phyloP scores from a whole-genome alignment of 352 stramenopile genomes.

The Globisporangium cylindrosporum region DNA sequence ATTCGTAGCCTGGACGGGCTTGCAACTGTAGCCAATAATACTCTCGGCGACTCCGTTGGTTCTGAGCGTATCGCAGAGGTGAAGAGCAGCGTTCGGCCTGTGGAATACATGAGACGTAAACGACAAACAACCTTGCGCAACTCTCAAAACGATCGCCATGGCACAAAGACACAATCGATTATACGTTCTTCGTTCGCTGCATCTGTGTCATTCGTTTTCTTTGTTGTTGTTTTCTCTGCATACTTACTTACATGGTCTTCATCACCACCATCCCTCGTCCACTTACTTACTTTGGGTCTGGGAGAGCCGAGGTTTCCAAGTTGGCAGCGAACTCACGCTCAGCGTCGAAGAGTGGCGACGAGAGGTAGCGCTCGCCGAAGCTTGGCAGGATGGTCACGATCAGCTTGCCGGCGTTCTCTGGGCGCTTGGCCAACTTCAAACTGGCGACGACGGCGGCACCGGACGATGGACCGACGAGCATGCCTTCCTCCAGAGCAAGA shows the following conservation, averaged over 20 bases:
- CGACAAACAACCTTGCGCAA: not conserved
- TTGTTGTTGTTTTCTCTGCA: not conserved
- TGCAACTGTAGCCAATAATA: too few relatives aligned
- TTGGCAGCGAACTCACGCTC: slow-evolving; percentile 73
- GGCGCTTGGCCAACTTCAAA: slow-evolving; percentile 76
- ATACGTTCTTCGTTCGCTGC: slow-evolving; percentile 4
- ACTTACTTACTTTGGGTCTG: slow-evolving; percentile 16
- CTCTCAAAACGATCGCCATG: not conserved
- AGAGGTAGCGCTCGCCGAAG: slow-evolving; percentile 89
- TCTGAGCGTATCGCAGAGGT: not conserved
- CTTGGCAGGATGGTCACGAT: slow-evolving; percentile 90
- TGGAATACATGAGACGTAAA: not conserved
- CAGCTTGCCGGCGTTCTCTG: slow-evolving; percentile 84
- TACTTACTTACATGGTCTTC: slow-evolving; percentile 11
- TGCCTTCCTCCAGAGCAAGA: slow-evolving; percentile 79
- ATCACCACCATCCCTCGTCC: not conserved
- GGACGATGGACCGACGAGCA: slow-evolving; percentile 85
- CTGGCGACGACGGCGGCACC: slow-evolving; percentile 83
- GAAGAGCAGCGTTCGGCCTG: not conserved
- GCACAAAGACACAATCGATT: not conserved
- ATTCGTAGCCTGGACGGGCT: not conserved
- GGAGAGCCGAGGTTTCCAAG: slow-evolving; percentile 51
- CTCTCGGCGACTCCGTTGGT: not conserved
- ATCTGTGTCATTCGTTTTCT: not conserved
- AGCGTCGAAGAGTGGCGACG: slow-evolving; percentile 73